Conservation (phyloP, 2,329 filamentous ascomycete genomes). For the Sporothrix curviconia region DNA sequence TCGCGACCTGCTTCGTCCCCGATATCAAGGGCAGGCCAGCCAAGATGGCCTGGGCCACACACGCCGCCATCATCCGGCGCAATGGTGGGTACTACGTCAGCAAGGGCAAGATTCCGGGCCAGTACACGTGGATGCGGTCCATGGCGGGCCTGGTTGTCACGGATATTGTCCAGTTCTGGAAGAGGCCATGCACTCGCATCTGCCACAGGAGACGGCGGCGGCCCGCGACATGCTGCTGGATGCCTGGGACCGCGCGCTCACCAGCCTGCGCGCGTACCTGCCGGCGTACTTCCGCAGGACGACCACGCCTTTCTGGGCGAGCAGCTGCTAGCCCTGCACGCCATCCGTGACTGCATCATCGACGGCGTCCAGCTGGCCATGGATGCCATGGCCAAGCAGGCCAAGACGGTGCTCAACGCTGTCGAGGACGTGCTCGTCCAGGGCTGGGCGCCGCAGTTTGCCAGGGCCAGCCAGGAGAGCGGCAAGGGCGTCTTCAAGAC, state of each 20-base stretch:
- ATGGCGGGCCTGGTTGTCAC: not conserved
- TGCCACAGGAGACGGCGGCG: not conserved
- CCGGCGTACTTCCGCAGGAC: not conserved
- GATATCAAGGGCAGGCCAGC: not conserved
- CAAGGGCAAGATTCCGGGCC: not conserved
- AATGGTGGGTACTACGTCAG: constrained; percentile 6
- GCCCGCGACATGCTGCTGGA: not conserved
- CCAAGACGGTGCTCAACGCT: not conserved
- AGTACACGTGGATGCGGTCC: constrained; percentile 12
- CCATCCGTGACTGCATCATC: constrained; percentile 5
- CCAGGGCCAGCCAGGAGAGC: not conserved
- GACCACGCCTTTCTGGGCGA: not conserved
- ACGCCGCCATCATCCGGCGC: constrained; percentile 12
- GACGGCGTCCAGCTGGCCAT: constrained; percentile 8
- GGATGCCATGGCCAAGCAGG: not conserved
- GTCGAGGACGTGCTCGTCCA: not conserved
- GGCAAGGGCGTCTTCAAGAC: not conserved
- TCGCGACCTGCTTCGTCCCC: too few species aligned
- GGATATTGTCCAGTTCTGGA: constrained; percentile 9
- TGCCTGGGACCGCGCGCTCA: not conserved
- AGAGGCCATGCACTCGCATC: not conserved
- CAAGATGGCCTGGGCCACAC: constrained; percentile 10
- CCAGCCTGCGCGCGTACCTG: not conserved
- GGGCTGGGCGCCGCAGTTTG: not conserved
- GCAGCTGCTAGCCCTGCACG: constrained; percentile 1